Evolutionary conservation across 352 stramenopile species (phyloP).

Genomic region (Phytophthora kernoviae): DNA sequence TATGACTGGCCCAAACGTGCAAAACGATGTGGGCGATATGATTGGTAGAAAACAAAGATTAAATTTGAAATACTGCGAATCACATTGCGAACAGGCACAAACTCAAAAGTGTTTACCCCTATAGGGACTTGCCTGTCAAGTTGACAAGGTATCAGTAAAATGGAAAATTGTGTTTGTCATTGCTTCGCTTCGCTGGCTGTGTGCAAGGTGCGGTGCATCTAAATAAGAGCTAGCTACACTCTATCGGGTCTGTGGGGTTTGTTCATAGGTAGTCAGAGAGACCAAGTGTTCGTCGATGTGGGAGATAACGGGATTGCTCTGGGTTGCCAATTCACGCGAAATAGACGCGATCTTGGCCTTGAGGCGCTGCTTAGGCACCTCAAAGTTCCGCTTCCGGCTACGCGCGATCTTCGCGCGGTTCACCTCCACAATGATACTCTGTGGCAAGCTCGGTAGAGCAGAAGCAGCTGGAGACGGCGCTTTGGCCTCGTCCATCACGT

Average conservation of each 20-base stretch:
- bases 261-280: slow-evolving; percentile 78
- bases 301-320: slow-evolving; percentile 42
- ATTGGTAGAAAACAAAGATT: too few species aligned
- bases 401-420: slow-evolving; percentile 58
- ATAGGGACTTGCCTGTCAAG: neutral
- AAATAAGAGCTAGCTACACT: slow-evolving; percentile 22
- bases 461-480: slow-evolving; percentile 13
- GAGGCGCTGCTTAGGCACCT: slow-evolving; percentile 69
- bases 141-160: neutral
- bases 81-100: too few species aligned
- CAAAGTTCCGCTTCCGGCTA: slow-evolving; percentile 58
- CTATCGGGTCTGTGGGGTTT: neutral
- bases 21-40: too few species aligned
- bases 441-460: slow-evolving; percentile 31
- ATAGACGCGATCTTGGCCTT: slow-evolving; percentile 72
- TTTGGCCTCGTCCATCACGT: neutral
- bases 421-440: slow-evolving; percentile 60
- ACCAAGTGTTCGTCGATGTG: slow-evolving; percentile 69
- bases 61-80: too few species aligned
- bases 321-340: slow-evolving; percentile 60
- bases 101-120: too few species aligned
- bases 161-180: neutral
- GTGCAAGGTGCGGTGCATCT: slow-evolving; percentile 11
- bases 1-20: slow-evolving; percentile 40
- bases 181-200: slow-evolving; percentile 5